A percentile compares a stretch with the other conserved stretches of the same genome.
phyloP scores from a whole-genome alignment of 495 filamentous ascomycete species.

The Amniculicola lignicola region DNA sequence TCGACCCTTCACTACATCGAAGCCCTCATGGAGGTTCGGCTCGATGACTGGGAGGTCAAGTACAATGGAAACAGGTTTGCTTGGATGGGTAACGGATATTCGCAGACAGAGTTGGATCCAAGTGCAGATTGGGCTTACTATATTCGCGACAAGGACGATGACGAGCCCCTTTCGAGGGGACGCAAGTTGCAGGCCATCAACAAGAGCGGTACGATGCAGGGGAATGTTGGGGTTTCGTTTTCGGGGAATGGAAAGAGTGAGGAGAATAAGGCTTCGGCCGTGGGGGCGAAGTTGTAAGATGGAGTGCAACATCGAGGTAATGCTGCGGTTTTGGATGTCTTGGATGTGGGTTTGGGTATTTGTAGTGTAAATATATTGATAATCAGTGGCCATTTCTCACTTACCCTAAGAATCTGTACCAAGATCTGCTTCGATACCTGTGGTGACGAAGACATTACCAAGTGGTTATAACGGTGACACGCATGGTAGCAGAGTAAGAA shows the following conservation, averaged over 20 bases:
- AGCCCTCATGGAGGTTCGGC: conserved; percentile 45
- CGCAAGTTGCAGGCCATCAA: conserved; percentile 37
- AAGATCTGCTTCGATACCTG: too few species aligned
- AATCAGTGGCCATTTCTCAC: too few species aligned
- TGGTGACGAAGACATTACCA: too few species aligned
- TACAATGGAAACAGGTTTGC: conserved; percentile 49
- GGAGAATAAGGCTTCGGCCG: not conserved
- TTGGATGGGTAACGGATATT: conserved; percentile 49
- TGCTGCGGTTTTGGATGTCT: too few species aligned
- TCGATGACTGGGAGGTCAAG: conserved; percentile 51
- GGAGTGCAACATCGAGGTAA: not conserved
- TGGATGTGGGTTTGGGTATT: too few species aligned
- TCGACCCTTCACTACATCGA: conserved; percentile 49
- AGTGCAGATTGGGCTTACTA: conserved; percentile 45
- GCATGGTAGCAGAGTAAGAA: too few species aligned
- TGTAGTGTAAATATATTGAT: too few species aligned
- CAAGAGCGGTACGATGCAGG: conserved; percentile 32
- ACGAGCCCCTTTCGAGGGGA: conserved; percentile 33
- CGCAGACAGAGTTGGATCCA: conserved; percentile 33
- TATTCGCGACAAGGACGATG: conserved; percentile 44
- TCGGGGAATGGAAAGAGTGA: conserved; percentile 1
- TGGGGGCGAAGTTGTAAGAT: not conserved
- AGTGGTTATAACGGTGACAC: too few species aligned
- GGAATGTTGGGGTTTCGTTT: conserved; percentile 20
- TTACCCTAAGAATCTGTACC: too few species aligned